Percentiles rank a stretch among this genome's conserved stretches.
Evolutionary conservation across 768 basidiomycete genomes (phyloP).

Genomic region (Chlorophyllum brunneum): DNA sequence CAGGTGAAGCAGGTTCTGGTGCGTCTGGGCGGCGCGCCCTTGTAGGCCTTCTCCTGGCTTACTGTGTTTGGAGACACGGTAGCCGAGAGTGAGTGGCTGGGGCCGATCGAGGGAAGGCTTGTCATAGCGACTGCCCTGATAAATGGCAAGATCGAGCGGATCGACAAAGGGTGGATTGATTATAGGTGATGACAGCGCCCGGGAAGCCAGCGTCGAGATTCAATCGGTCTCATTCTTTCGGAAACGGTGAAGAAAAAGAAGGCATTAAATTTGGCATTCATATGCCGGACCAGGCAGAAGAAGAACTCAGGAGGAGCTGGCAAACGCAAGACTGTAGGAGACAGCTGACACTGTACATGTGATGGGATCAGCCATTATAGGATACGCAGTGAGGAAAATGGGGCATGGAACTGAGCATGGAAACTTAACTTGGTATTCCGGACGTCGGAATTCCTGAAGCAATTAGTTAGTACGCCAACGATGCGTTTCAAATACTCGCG

Average conservation of each 20-base stretch:
- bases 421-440: no score
- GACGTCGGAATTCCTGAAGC: no score
- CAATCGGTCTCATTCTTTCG: not conserved
- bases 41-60: not conserved
- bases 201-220: not conserved
- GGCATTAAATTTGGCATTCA: no score
- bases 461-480: no score
- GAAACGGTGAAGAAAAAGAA: not conserved
- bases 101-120: constrained; percentile 1
- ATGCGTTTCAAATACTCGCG: no score
- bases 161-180: not conserved
- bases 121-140: not conserved
- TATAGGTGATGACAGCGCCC: not conserved
- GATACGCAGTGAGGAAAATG: no score
- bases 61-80: not conserved
- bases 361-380: no score
- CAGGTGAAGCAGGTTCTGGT: not conserved
- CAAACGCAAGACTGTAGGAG: no score
- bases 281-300: no score
- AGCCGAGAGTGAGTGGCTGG: not conserved
- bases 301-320: no score
- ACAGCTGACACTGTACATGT: no score
- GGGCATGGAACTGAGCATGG: no score
- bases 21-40: not conserved
- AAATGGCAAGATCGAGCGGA: not conserved